phyloP scores from a whole-genome alignment of 1,139 yeast species.

The Debaryomyces robertsiae region DNA sequence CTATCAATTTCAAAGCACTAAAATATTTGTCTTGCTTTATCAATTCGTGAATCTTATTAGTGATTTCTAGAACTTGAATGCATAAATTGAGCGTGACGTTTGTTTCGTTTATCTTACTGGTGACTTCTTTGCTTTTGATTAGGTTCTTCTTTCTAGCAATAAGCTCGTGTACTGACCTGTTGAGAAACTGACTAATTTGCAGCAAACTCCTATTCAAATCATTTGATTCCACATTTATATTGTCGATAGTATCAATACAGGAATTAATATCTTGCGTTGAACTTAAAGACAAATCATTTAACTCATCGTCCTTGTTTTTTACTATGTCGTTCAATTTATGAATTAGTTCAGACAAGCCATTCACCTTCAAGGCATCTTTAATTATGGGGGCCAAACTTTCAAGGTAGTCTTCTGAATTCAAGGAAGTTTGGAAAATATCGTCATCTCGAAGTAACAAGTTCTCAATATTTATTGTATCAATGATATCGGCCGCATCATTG shows the following conservation, averaged over 20 bases:
- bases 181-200: slow-evolving; percentile 54
- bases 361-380: slow-evolving; percentile 60
- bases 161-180: slow-evolving; percentile 64
- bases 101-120: slow-evolving; percentile 64
- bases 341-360: slow-evolving; percentile 59
- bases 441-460: slow-evolving; percentile 46
- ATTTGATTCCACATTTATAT: slow-evolving; percentile 56
- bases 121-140: slow-evolving; percentile 58
- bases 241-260: slow-evolving; percentile 57
- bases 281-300: slow-evolving; percentile 61
- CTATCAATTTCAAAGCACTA: slow-evolving; percentile 82
- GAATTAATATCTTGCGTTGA: slow-evolving; percentile 61
- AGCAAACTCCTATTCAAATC: slow-evolving; percentile 55
- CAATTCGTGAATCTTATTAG: slow-evolving; percentile 83
- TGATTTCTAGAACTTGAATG: slow-evolving; percentile 79
- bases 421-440: slow-evolving; percentile 50
- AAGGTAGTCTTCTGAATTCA: slow-evolving; percentile 68
- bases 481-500: slow-evolving; percentile 6
- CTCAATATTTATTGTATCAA: slow-evolving; percentile 42
- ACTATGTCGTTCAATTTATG: slow-evolving; percentile 59
- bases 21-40: slow-evolving; percentile 76
- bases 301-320: slow-evolving; percentile 61
- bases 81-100: slow-evolving; percentile 64
- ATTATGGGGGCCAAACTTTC: slow-evolving; percentile 84
- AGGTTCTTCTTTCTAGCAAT: slow-evolving; percentile 58